These are phyloP conservation scores for Meyerozyma smithsonii DNA, from an alignment of 1,139 yeast genomes.

Conservation along the genomic window DNA sequence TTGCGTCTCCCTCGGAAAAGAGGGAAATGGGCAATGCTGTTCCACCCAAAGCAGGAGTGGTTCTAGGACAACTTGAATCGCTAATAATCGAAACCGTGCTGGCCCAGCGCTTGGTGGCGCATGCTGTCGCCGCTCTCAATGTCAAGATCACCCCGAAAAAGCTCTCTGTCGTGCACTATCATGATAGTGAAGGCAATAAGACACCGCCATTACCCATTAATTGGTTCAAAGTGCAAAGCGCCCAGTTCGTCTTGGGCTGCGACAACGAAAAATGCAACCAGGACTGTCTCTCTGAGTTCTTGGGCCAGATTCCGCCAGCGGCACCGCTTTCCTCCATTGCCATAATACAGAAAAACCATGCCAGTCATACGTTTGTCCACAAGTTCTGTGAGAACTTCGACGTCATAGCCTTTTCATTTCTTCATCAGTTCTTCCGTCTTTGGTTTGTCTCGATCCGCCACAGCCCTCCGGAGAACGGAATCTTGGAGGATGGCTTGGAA, in stretches of 20 bases:
- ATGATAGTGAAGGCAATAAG: constrained; percentile 6
- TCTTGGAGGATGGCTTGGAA: constrained; percentile 54
- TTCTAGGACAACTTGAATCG: constrained; percentile 8
- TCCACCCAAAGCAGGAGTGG: constrained; percentile 9
- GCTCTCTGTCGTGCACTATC: constrained; percentile 11
- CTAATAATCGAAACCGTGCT: constrained; percentile 10
- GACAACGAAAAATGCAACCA: constrained; percentile 35
- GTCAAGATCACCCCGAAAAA: constrained; percentile 17
- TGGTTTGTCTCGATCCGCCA: constrained; percentile 45
- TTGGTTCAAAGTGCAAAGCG: constrained; percentile 17
- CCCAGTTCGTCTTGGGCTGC: constrained; percentile 25
- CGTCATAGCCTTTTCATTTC: constrained; percentile 40
- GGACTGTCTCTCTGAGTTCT: constrained; percentile 38
- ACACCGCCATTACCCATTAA: constrained; percentile 9
- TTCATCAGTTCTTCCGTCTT: constrained; percentile 22
- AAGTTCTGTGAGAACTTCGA: constrained; percentile 55
- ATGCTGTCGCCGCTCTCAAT: constrained; percentile 3
- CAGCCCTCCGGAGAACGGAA: constrained; percentile 38
- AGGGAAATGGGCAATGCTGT: constrained; percentile 5
- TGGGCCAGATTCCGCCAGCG: constrained; percentile 13
- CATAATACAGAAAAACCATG: constrained; percentile 39
- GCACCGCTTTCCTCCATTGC: constrained; percentile 27
- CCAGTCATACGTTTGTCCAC: constrained; percentile 35
- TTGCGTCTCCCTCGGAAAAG: constrained; percentile 1
- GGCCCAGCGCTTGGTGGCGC: neutral